These are phyloP conservation scores for Mariannaea elegans DNA, from an alignment of 2,329 filamentous ascomycete genomes.

Conservation along the genomic window DNA sequence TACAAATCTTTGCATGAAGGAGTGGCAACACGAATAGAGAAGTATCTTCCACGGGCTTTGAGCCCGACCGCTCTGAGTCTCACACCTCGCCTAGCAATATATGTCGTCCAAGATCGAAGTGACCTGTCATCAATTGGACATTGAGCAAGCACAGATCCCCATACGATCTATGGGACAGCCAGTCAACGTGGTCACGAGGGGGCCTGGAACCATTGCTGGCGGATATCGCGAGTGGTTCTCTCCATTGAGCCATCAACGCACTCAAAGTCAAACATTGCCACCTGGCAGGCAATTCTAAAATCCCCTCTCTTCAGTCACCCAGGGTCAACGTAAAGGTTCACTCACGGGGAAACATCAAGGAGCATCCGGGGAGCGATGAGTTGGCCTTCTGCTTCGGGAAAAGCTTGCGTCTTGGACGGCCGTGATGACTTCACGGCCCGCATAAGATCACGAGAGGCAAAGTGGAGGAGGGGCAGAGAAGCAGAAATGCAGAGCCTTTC, in stretches of 20 bases:
- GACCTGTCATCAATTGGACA: constrained; percentile 8
- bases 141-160: constrained; percentile 7
- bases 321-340: constrained; percentile 31
- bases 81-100: not conserved
- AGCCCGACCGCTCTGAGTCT: not conserved
- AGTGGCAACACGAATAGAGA: not conserved
- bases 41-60: not conserved
- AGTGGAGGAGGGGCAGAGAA: constrained; percentile 23
- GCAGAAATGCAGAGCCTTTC: constrained; percentile 17
- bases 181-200: constrained; percentile 18
- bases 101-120: constrained; percentile 1
- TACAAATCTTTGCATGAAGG: not conserved
- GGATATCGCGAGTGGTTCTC: constrained; percentile 19
- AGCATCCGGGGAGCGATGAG: constrained; percentile 39
- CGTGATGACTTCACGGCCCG: constrained; percentile 41
- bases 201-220: constrained; percentile 15
- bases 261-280: constrained; percentile 20
- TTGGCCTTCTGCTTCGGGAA: constrained; percentile 46
- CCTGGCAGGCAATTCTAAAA: constrained; percentile 24
- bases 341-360: constrained; percentile 33
- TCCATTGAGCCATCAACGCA: constrained; percentile 23
- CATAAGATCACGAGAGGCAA: constrained; percentile 35
- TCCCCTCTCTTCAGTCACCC: constrained; percentile 17
- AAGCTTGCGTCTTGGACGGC: constrained; percentile 39
- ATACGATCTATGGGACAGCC: constrained; percentile 15